Evolutionary conservation across 106 monocot species (phyloP).

Genomic region (Narthecium ossifragum): DNA sequence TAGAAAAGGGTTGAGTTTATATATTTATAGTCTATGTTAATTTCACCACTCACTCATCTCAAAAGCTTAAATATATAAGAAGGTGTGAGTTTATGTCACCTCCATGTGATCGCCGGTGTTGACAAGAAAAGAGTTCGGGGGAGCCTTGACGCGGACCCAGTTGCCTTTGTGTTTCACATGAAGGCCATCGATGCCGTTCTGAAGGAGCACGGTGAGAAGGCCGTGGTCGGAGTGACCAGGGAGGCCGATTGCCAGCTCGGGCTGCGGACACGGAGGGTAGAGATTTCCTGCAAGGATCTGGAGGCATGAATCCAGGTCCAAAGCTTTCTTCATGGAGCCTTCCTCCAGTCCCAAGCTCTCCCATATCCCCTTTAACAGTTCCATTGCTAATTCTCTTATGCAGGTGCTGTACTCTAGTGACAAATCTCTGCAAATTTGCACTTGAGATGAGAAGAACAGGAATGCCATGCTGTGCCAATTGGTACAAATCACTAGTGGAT

Average conservation of each 20-base stretch:
- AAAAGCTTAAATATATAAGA: background rate
- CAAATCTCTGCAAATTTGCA: constrained; percentile 33
- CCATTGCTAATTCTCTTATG: constrained; percentile 32
- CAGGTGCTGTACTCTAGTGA: constrained; percentile 16
- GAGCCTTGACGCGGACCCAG: constrained; percentile 43
- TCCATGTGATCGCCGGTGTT: constrained; percentile 71
- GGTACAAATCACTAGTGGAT: no score
- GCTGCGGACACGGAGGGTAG: constrained; percentile 50
- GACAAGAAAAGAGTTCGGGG: constrained; percentile 47
- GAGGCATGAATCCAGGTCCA: no score
- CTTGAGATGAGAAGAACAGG: no score
- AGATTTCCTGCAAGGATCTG: no score
- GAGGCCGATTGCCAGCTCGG: constrained; percentile 35
- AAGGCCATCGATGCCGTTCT: constrained; percentile 56
- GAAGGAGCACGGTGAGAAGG: constrained; percentile 53
- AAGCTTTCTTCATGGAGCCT: constrained; percentile 17
- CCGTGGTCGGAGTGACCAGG: constrained; percentile 71
- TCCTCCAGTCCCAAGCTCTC: constrained; percentile 48
- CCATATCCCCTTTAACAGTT: constrained; percentile 35
- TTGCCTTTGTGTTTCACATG: constrained; percentile 41
- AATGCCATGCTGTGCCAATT: no score
- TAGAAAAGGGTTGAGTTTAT: background rate
- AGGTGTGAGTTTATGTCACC: constrained; percentile 15
- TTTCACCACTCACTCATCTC: no score
- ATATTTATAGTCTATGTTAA: background rate